A percentile compares a stretch with the other conserved stretches of the same genome.
Evolutionary conservation across 2,329 filamentous ascomycete genomes (phyloP).

Genomic region (Botrytis paeoniae): DNA sequence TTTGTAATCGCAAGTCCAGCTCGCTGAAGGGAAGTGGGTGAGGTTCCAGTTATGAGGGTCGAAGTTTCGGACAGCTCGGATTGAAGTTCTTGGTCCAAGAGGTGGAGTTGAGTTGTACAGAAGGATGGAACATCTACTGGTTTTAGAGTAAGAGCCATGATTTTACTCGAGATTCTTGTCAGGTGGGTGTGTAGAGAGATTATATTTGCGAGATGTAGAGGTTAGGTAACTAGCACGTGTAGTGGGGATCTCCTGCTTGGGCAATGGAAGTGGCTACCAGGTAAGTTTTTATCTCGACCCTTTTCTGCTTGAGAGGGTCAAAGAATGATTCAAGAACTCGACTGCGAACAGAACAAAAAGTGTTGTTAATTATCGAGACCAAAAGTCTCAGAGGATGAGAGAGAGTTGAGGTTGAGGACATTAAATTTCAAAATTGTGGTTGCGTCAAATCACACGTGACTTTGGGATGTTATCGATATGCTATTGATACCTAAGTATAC

Average conservation of each 20-base stretch:
- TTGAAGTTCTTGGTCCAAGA: slow-evolving; percentile 69
- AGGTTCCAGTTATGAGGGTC: slow-evolving; percentile 62
- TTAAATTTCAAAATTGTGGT: background rate
- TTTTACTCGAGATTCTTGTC: background rate
- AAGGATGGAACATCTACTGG: slow-evolving; percentile 63
- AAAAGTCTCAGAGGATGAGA: background rate
- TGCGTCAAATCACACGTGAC: background rate
- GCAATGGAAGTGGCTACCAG: background rate
- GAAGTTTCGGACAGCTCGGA: slow-evolving; percentile 70
- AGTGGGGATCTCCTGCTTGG: background rate
- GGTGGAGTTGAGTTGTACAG: slow-evolving; percentile 64
- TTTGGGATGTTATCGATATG: background rate
- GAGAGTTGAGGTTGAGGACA: background rate
- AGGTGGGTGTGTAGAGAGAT: background rate
- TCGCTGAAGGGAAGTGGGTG: slow-evolving; percentile 66
- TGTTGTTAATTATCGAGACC: background rate
- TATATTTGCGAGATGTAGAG: background rate
- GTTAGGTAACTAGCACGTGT: background rate
- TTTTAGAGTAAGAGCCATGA: slow-evolving; percentile 39
- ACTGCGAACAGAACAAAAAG: background rate
- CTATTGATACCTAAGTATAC: background rate
- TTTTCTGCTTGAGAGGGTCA: background rate
- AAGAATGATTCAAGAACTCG: background rate
- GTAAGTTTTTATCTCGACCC: background rate
- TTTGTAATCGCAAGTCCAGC: slow-evolving; percentile 79